Percentiles rank a stretch among this genome's conserved stretches.
These are phyloP conservation scores for Allium sativum DNA, from an alignment of 106 monocot species.

Conservation along the genomic window DNA sequence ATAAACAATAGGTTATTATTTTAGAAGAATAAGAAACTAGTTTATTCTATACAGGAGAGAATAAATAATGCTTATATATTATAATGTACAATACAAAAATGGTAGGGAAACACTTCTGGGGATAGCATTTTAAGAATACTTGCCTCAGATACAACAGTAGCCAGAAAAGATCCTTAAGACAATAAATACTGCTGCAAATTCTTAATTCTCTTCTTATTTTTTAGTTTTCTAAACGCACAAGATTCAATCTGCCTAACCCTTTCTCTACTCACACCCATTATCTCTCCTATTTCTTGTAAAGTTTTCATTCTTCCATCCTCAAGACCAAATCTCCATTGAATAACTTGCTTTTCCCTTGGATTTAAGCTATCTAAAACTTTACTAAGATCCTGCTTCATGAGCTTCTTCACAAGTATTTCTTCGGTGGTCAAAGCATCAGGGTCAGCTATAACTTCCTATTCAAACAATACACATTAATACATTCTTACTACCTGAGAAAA, in stretches of 20 bases:
- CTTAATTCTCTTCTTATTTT: constrained; percentile 68
- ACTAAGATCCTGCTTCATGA: constrained; percentile 71
- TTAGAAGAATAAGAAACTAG: neutral
- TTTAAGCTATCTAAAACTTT: constrained; percentile 59
- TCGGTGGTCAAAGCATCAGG: constrained; percentile 61
- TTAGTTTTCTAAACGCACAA: constrained; percentile 78
- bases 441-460: constrained; percentile 70
- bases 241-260: constrained; percentile 88
- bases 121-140: neutral
- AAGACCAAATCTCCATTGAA: constrained; percentile 76
- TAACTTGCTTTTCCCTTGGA: constrained; percentile 68
- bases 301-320: constrained; percentile 83
- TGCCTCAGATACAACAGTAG: neutral
- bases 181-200: constrained; percentile 46
- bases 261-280: constrained; percentile 82
- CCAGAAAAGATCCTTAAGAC: neutral
- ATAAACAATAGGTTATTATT: neutral
- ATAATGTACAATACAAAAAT: constrained; percentile 10
- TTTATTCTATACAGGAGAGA: neutral
- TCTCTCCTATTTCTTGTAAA: constrained; percentile 76
- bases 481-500: too few species aligned
- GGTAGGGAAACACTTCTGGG: too few species aligned
- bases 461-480: too few species aligned
- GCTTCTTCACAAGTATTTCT: constrained; percentile 54
- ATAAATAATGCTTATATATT: neutral